Conservation (phyloP, 139 green algal genomes). For the Coelastrella sp. region DNA sequence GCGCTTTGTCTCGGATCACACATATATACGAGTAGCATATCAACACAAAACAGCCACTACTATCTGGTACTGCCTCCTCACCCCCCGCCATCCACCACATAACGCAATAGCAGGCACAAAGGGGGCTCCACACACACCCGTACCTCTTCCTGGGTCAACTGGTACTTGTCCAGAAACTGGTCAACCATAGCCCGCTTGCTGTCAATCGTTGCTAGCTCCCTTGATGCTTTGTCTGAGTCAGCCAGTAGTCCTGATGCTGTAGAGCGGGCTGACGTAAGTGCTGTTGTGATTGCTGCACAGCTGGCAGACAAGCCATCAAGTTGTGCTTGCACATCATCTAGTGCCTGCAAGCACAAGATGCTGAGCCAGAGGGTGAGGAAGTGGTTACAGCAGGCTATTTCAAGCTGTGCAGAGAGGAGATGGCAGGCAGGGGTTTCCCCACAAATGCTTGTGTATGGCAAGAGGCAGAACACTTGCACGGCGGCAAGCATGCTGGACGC, state of each 20-base stretch:
- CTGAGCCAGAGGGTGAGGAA: not conserved
- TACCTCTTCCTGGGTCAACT: conserved; percentile 88
- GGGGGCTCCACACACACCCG: not conserved
- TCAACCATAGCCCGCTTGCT: conserved; percentile 74
- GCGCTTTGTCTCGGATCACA: conserved; percentile 56
- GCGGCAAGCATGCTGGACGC: too few species aligned
- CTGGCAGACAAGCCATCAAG: conserved; percentile 77
- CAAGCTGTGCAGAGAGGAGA: too few species aligned
- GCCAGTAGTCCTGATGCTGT: conserved; percentile 64
- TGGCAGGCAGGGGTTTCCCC: too few species aligned
- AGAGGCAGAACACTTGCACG: too few species aligned
- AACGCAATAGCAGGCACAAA: too few species aligned
- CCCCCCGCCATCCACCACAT: too few species aligned
- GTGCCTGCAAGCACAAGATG: conserved; percentile 59
- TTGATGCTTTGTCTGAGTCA: conserved; percentile 72
- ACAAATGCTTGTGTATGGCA: too few species aligned
- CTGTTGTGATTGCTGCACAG: conserved; percentile 72
- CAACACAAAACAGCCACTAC: too few species aligned
- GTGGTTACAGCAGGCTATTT: not conserved
- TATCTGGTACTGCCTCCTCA: too few species aligned
- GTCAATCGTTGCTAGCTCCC: conserved; percentile 70
- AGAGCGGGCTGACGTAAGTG: conserved; percentile 56
- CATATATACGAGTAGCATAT: too few species aligned
- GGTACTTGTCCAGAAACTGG: conserved; percentile 95
- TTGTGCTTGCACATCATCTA: conserved; percentile 87